These are phyloP conservation scores for Yarrowia sp. DNA, from an alignment of 805 yeast genomes.

Conservation along the genomic window DNA sequence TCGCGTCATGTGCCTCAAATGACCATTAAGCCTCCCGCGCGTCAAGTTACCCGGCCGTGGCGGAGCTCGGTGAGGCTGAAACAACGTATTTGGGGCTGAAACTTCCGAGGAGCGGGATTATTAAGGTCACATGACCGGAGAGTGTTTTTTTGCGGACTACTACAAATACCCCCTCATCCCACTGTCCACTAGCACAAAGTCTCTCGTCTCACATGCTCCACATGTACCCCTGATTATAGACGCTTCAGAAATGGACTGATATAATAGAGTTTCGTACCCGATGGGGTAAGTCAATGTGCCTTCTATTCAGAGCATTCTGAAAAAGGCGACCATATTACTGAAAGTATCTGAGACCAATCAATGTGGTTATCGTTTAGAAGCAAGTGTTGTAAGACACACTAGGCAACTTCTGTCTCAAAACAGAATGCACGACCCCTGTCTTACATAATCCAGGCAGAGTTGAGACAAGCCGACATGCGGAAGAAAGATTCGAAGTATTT, in stretches of 20 bases:
- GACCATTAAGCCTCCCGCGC: constrained; percentile 3
- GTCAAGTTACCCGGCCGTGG: constrained; percentile 17
- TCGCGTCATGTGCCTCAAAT: constrained; percentile 18
- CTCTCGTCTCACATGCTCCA: background rate
- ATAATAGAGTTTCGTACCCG: background rate
- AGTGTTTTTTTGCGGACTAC: background rate
- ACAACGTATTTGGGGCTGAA: background rate
- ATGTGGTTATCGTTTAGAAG: too few species aligned
- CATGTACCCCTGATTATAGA: background rate
- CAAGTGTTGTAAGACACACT: too few species aligned
- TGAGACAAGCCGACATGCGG: too few species aligned
- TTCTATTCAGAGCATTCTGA: too few species aligned
- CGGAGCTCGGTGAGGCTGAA: background rate
- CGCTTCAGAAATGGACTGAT: background rate
- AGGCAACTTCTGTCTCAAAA: too few species aligned
- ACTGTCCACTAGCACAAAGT: background rate
- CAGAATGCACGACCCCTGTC: too few species aligned
- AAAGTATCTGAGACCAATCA: too few species aligned
- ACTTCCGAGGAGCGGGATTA: too few species aligned
- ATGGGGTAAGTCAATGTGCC: too few species aligned
- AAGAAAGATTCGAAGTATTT: too few species aligned
- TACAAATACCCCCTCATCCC: background rate
- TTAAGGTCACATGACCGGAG: background rate
- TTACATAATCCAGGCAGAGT: too few species aligned
- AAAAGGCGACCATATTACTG: too few species aligned